phyloP scores from a whole-genome alignment of 2,329 filamentous ascomycete genomes.

The Clonostachys rhizophaga region DNA sequence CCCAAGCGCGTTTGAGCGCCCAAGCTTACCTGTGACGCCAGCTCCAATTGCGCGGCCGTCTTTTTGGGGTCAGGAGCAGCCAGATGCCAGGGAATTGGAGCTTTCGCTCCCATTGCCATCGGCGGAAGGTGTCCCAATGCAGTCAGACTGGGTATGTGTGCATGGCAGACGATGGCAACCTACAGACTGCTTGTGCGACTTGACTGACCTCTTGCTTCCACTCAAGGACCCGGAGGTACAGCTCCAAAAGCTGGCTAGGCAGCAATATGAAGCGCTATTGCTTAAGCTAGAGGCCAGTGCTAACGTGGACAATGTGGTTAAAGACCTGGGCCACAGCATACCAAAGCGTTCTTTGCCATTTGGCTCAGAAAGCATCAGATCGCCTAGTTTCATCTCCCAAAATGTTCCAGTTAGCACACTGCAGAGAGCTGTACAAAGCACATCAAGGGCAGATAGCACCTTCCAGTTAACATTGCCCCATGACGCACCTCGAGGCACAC shows the following conservation, averaged over 20 bases:
- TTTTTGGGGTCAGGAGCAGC: constrained; percentile 55
- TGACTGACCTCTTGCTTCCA: constrained; percentile 45
- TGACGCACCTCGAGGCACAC: too few relatives aligned
- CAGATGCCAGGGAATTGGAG: constrained; percentile 27
- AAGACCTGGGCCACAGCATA: constrained; percentile 30
- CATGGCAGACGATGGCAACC: constrained; percentile 44
- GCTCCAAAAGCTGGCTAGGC: constrained; percentile 64
- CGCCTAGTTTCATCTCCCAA: constrained; percentile 4
- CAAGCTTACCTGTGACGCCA: constrained; percentile 86
- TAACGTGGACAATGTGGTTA: constrained; percentile 10
- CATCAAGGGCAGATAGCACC: too few relatives aligned
- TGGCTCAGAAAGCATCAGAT: constrained; percentile 38
- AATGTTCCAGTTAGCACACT: not conserved
- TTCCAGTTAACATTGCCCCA: too few relatives aligned
- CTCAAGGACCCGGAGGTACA: constrained; percentile 65
- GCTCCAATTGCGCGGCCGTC: constrained; percentile 68
- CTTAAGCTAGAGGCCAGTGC: constrained; percentile 34
- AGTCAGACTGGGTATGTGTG: constrained; percentile 91
- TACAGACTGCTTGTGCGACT: constrained; percentile 48
- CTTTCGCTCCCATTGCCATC: constrained; percentile 60
- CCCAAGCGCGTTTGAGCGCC: constrained; percentile 74
- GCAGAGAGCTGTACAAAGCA: too few relatives aligned
- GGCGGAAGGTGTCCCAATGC: constrained; percentile 79
- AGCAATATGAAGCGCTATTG: constrained; percentile 60
- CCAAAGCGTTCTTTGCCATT: constrained; percentile 46